Evolutionary conservation across 371 early-diverging fungal genomes (phyloP).

Genomic region (Rhizopus stolonifer): DNA sequence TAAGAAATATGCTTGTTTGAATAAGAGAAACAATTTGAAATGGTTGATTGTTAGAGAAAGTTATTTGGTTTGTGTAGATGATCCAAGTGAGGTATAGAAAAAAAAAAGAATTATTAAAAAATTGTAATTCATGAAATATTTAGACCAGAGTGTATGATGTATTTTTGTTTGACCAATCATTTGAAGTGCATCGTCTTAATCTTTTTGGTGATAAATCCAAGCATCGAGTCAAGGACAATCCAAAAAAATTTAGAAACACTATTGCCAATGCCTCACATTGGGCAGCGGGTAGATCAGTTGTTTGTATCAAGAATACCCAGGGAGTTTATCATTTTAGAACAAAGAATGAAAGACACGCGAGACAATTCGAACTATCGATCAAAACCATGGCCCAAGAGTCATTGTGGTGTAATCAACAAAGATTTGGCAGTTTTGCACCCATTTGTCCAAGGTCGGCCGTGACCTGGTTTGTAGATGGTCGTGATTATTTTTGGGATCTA

Average conservation of each 20-base stretch:
- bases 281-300: slow-evolving; percentile 29
- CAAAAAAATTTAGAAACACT: slow-evolving; percentile 29
- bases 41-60: slow-evolving; percentile 66
- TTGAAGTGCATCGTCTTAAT: slow-evolving; percentile 30
- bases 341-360: slow-evolving; percentile 53
- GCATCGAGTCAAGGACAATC: slow-evolving; percentile 3
- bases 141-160: slow-evolving; percentile 51
- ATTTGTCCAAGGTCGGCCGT: slow-evolving; percentile 56
- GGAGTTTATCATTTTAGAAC: slow-evolving; percentile 52
- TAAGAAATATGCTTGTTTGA: slow-evolving; percentile 14
- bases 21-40: slow-evolving; percentile 27
- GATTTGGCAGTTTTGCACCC: slow-evolving; percentile 79
- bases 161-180: slow-evolving; percentile 50
- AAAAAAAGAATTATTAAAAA: neutral
- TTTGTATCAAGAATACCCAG: slow-evolving; percentile 47
- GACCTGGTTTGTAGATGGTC: slow-evolving; percentile 79
- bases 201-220: slow-evolving; percentile 17
- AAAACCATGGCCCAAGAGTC: slow-evolving; percentile 29
- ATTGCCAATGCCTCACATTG: slow-evolving; percentile 39
- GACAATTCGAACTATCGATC: slow-evolving; percentile 49
- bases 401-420: slow-evolving; percentile 61
- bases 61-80: slow-evolving; percentile 47
- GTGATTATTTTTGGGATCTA: slow-evolving; percentile 77
- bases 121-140: slow-evolving; percentile 9
- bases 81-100: slow-evolving; percentile 29